Percentiles rank a stretch among this genome's conserved stretches.
phyloP scores from a whole-genome alignment of 208 protist genomes.

The Porcisia hertigi region DNA sequence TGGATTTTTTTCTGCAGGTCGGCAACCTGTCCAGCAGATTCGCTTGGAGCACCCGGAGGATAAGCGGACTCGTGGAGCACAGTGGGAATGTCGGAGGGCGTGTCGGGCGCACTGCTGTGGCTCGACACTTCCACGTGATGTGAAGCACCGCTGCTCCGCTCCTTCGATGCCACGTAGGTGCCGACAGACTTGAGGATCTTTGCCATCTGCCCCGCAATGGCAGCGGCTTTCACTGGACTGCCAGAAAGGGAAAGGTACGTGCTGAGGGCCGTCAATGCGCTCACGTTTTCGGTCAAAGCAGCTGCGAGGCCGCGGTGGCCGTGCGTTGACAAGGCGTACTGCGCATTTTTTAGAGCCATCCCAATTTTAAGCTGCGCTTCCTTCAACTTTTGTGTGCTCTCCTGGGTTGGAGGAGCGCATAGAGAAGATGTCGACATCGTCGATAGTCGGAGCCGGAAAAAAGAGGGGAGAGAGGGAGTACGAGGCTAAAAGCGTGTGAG shows the following conservation, averaged over 20 bases:
- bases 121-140: slow-evolving; percentile 17
- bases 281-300: slow-evolving; percentile 49
- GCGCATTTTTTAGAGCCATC: slow-evolving; percentile 58
- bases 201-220: slow-evolving; percentile 60
- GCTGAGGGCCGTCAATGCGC: slow-evolving; percentile 49
- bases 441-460: background rate
- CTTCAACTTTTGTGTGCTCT: slow-evolving; percentile 38
- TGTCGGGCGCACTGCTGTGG: slow-evolving; percentile 23
- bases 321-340: slow-evolving; percentile 59
- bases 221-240: slow-evolving; percentile 62
- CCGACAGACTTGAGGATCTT: slow-evolving; percentile 59
- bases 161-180: slow-evolving; percentile 29
- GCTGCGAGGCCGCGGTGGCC: slow-evolving; percentile 33
- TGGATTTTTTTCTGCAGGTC: slow-evolving; percentile 20
- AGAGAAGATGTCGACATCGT: slow-evolving; percentile 3
- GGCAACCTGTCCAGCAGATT: slow-evolving; percentile 13
- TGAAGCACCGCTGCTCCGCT: slow-evolving; percentile 9
- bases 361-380: slow-evolving; percentile 57
- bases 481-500: background rate
- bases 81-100: slow-evolving; percentile 16
- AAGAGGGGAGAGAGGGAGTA: background rate
- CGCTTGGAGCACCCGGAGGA: slow-evolving; percentile 6
- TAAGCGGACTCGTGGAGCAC: slow-evolving; percentile 13
- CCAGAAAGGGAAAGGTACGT: slow-evolving; percentile 60
- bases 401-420: slow-evolving; percentile 7